Conservation (phyloP, 148 eudicot species). For the Persicaria tinctoria region DNA sequence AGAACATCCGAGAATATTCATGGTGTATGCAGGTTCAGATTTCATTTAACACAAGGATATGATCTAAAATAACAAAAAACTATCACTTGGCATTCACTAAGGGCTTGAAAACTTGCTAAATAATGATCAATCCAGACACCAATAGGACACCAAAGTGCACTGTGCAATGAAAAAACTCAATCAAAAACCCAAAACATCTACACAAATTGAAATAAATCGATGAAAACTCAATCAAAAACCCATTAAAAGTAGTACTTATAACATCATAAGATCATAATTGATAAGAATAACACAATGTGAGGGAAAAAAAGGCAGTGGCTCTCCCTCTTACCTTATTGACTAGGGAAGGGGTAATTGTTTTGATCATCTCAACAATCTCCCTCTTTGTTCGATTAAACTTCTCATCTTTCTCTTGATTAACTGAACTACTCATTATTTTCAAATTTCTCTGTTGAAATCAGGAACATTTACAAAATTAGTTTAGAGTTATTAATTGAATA, state of each 20-base stretch:
- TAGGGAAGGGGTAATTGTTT: conserved; percentile 39
- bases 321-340: conserved; percentile 49
- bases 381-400: conserved; percentile 67
- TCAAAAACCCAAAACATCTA: too few relatives aligned
- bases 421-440: conserved; percentile 57
- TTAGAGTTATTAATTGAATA: neutral
- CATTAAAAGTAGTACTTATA: neutral
- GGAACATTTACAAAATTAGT: neutral
- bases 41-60: too few relatives aligned
- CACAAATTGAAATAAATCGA: too few relatives aligned
- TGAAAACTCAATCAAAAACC: neutral
- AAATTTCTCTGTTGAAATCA: conserved; percentile 62
- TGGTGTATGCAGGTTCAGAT: too few relatives aligned
- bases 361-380: conserved; percentile 75
- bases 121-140: too few relatives aligned
- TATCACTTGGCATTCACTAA: too few relatives aligned
- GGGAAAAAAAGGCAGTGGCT: neutral
- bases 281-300: neutral
- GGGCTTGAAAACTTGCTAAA: too few relatives aligned
- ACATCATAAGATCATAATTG: neutral
- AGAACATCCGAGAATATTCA: too few relatives aligned
- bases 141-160: too few relatives aligned
- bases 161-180: too few relatives aligned
- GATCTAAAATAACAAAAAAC: too few relatives aligned
- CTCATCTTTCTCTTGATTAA: conserved; percentile 86